A percentile compares a stretch with the other conserved stretches of the same genome.
Evolutionary conservation across 2,329 filamentous ascomycete species (phyloP).

Genomic region (Neurospora sp.): DNA sequence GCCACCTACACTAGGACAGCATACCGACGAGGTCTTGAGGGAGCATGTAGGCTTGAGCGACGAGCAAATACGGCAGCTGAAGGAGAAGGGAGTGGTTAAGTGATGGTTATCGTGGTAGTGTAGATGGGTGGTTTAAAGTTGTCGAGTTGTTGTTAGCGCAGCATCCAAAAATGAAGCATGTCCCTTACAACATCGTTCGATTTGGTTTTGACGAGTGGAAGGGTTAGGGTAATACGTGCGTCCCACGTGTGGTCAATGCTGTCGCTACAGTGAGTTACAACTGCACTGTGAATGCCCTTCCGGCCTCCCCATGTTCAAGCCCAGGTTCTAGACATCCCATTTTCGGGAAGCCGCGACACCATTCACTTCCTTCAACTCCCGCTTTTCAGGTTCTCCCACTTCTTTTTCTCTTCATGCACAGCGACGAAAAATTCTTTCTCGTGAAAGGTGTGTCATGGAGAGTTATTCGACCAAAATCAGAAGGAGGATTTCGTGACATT

Average conservation of each 20-base stretch:
- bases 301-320: neutral
- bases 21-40: slow-evolving; percentile 68
- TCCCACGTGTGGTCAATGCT: neutral
- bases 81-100: slow-evolving; percentile 55
- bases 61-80: slow-evolving; percentile 52
- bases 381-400: neutral
- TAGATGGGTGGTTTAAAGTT: neutral
- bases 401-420: neutral
- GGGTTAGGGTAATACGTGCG: neutral
- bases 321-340: neutral
- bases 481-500: neutral
- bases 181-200: neutral
- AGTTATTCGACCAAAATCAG: neutral
- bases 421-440: neutral
- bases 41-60: slow-evolving; percentile 52
- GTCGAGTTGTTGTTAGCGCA: neutral
- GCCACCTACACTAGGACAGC: slow-evolving; percentile 79
- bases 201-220: neutral
- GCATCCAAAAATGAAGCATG: neutral
- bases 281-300: neutral
- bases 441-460: neutral
- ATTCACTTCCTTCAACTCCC: neutral
- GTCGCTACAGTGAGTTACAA: neutral
- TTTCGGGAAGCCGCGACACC: neutral
- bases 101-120: slow-evolving; percentile 20